A percentile compares a stretch with the other conserved stretches of the same genome.
phyloP scores from a whole-genome alignment of 129 eudicot species.

The Flaveria linearis region DNA sequence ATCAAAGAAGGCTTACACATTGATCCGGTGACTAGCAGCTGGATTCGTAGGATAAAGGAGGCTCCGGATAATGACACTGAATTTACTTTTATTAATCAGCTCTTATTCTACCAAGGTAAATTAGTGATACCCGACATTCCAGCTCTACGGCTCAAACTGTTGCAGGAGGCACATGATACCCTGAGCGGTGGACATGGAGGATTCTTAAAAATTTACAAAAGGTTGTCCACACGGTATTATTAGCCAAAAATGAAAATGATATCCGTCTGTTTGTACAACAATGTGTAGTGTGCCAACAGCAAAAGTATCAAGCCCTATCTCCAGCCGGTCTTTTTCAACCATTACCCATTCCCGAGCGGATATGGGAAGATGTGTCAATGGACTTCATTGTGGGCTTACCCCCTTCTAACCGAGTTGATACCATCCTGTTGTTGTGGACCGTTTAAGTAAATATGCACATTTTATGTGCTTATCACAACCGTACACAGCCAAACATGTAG shows the following conservation, averaged over 20 bases:
- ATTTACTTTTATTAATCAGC: neutral
- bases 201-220: neutral
- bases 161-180: neutral
- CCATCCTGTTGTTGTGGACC: neutral
- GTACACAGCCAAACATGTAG: neutral
- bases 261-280: neutral
- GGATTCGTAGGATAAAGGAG: neutral
- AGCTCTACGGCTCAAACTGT: neutral
- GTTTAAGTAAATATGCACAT: neutral
- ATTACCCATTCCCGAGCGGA: constrained; percentile 1
- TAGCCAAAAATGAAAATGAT: constrained; percentile 1
- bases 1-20: neutral
- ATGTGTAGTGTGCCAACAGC: constrained; percentile 1
- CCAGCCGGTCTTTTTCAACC: constrained; percentile 14
- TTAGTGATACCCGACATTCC: neutral
- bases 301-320: constrained; percentile 1
- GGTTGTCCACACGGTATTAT: neutral
- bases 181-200: neutral
- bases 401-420: no score
- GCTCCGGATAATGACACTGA: neutral
- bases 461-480: neutral
- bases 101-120: neutral
- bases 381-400: no score
- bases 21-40: neutral
- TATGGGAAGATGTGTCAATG: no score